Evolutionary conservation across 1,284 basidiomycete genomes (phyloP).

Genomic region (Thecaphora thlaspeos): DNA sequence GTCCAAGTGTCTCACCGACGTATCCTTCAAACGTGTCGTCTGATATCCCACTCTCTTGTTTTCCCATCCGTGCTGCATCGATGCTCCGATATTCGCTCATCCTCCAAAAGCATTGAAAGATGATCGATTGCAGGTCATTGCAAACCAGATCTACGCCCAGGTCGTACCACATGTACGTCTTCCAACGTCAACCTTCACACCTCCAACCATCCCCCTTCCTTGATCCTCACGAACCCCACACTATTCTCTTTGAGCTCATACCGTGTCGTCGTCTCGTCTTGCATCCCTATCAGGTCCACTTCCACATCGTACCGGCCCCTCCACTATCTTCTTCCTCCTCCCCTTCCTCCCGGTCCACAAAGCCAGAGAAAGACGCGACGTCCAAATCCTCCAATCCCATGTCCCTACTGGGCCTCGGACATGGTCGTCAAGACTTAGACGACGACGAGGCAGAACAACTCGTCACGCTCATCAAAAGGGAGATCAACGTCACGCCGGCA

Average conservation of each 20-base stretch:
- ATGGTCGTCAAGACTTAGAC: slow-evolving; percentile 46
- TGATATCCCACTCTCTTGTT: too few relatives aligned
- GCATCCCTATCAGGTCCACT: slow-evolving; percentile 66
- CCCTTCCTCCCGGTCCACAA: too few relatives aligned
- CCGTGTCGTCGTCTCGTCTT: too few relatives aligned
- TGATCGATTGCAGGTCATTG: slow-evolving; percentile 43
- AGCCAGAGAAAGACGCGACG: not conserved
- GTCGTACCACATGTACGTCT: slow-evolving; percentile 71
- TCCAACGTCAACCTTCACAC: too few relatives aligned
- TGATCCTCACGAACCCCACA: too few relatives aligned
- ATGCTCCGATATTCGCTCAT: not conserved
- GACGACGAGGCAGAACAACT: slow-evolving; percentile 34
- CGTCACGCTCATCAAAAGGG: slow-evolving; percentile 16
- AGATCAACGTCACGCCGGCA: not conserved
- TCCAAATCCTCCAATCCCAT: slow-evolving; percentile 11
- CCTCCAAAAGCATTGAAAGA: slow-evolving; percentile 29
- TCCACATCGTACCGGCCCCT: slow-evolving; percentile 75
- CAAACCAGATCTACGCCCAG: slow-evolving; percentile 72
- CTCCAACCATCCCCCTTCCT: too few relatives aligned
- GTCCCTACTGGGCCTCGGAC: slow-evolving; percentile 25
- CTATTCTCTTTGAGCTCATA: too few relatives aligned
- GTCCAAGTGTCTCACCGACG: too few relatives aligned
- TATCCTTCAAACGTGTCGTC: too few relatives aligned
- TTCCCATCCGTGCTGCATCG: too few relatives aligned
- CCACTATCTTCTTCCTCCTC: slow-evolving; percentile 49